Evolutionary conservation across 2,329 filamentous ascomycete species (phyloP).

Genomic region (Diaporthe batatas): DNA sequence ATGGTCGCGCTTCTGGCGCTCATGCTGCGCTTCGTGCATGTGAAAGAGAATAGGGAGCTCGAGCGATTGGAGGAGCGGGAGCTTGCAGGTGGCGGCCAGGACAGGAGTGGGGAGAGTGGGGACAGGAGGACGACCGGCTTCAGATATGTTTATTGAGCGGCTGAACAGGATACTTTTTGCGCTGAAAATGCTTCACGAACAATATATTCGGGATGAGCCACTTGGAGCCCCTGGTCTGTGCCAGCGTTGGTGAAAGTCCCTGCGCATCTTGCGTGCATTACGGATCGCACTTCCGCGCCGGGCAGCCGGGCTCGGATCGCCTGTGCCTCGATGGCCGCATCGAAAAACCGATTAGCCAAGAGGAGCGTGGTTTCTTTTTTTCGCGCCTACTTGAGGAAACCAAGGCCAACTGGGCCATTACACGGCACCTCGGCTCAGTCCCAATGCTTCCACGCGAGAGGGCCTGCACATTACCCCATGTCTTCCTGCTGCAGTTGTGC

Average conservation of each 20-base stretch:
- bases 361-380: slow-evolving; percentile 5
- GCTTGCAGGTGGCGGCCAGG: slow-evolving; percentile 47
- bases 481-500: slow-evolving; percentile 5
- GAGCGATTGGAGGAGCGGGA: slow-evolving; percentile 51
- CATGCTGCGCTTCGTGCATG: slow-evolving; percentile 65
- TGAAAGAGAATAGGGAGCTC: slow-evolving; percentile 71
- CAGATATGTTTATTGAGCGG: slow-evolving; percentile 49
- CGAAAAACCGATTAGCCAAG: slow-evolving; percentile 11
- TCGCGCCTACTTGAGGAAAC: not conserved
- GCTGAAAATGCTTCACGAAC: not conserved
- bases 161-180: not conserved
- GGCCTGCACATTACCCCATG: slow-evolving; percentile 17
- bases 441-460: slow-evolving; percentile 21
- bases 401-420: slow-evolving; percentile 11
- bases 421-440: slow-evolving; percentile 20
- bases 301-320: slow-evolving; percentile 15
- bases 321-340: not conserved
- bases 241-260: slow-evolving; percentile 18
- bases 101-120: slow-evolving; percentile 50
- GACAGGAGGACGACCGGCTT: slow-evolving; percentile 48
- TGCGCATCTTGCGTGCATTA: slow-evolving; percentile 18
- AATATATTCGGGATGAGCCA: not conserved
- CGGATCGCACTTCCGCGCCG: not conserved
- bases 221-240: not conserved
- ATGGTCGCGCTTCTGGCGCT: slow-evolving; percentile 69